Percentiles rank a stretch among this genome's conserved stretches.
These are phyloP conservation scores for Phytophthora syringae DNA, from an alignment of 352 stramenopile species.

Conservation along the genomic window DNA sequence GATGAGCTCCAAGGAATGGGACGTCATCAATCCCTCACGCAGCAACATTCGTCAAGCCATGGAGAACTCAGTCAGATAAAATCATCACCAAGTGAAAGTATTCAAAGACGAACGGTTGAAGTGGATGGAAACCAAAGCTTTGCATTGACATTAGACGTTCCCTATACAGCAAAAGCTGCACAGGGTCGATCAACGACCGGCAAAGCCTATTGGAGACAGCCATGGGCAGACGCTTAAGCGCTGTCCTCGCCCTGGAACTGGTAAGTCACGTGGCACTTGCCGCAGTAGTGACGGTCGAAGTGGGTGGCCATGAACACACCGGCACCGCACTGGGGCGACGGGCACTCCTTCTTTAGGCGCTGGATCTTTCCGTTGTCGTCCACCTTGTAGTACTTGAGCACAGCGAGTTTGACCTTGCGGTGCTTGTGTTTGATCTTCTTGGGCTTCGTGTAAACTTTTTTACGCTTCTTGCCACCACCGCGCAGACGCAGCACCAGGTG, in stretches of 20 bases:
- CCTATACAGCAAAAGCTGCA: not conserved
- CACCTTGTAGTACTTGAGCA: conserved; percentile 98
- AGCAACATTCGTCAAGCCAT: conserved; percentile 62
- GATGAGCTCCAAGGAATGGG: conserved; percentile 76
- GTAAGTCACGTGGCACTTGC: conserved; percentile 98
- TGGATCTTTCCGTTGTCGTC: conserved; percentile 97
- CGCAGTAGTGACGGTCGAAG: conserved; percentile 99
- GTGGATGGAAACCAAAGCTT: conserved; percentile 51
- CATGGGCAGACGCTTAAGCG: conserved; percentile 46
- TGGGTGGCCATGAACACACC: conserved; percentile 99
- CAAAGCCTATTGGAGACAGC: conserved; percentile 29
- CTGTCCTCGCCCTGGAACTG: conserved; percentile 86
- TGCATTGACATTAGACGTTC: conserved; percentile 40
- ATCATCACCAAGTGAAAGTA: not conserved
- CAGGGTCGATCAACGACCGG: conserved; percentile 11
- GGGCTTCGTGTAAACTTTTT: conserved; percentile 99
- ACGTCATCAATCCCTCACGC: conserved; percentile 62
- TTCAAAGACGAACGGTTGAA: not conserved
- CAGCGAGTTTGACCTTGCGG: conserved; percentile 97
- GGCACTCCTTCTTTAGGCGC: conserved; percentile 98
- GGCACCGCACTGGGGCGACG: conserved; percentile 93
- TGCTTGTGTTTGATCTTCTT: conserved; percentile 99
- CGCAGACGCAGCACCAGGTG: conserved; percentile 97
- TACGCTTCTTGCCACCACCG: conserved; percentile 98
- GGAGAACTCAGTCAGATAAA: conserved; percentile 41